Conservation (phyloP, 768 basidiomycete species). For the Amanita jacksonii region DNA sequence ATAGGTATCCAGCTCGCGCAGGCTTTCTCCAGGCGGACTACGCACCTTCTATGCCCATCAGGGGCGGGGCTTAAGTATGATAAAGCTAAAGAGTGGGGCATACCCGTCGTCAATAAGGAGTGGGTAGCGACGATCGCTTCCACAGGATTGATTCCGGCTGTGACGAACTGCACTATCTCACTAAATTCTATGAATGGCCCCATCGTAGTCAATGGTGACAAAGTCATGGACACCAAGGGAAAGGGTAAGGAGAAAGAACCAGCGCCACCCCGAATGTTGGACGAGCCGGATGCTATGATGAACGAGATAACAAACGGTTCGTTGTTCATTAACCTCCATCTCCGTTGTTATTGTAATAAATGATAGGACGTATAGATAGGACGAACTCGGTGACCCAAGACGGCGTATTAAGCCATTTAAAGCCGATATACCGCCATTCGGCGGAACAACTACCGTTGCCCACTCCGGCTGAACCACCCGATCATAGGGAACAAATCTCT, state of each 20-base stretch:
- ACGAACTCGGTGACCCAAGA: too few relatives aligned
- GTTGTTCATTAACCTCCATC: too few relatives aligned
- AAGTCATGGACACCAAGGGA: too few relatives aligned
- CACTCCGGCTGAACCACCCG: too few relatives aligned
- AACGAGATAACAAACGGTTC: slow-evolving; percentile 40
- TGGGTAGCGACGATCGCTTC: slow-evolving; percentile 61
- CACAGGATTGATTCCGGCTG: slow-evolving; percentile 36
- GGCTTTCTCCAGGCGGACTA: slow-evolving; percentile 54
- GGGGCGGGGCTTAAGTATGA: slow-evolving; percentile 64
- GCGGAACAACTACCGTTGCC: too few relatives aligned
- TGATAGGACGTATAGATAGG: too few relatives aligned
- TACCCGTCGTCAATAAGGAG: slow-evolving; percentile 54
- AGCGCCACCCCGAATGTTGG: neutral
- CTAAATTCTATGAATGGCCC: slow-evolving; percentile 8
- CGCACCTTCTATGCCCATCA: slow-evolving; percentile 75
- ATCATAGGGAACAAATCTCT: too few relatives aligned
- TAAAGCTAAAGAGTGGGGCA: slow-evolving; percentile 72
- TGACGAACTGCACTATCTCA: slow-evolving; percentile 24
- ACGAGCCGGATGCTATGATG: slow-evolving; percentile 17
- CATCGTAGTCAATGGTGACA: neutral
- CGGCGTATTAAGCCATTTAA: too few relatives aligned
- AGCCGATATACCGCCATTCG: too few relatives aligned
- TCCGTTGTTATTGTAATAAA: too few relatives aligned
- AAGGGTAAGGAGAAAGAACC: too few relatives aligned
- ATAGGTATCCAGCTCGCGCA: slow-evolving; percentile 46